phyloP scores from a whole-genome alignment of 768 basidiomycete genomes.

The Pleurotus pulmonarius region DNA sequence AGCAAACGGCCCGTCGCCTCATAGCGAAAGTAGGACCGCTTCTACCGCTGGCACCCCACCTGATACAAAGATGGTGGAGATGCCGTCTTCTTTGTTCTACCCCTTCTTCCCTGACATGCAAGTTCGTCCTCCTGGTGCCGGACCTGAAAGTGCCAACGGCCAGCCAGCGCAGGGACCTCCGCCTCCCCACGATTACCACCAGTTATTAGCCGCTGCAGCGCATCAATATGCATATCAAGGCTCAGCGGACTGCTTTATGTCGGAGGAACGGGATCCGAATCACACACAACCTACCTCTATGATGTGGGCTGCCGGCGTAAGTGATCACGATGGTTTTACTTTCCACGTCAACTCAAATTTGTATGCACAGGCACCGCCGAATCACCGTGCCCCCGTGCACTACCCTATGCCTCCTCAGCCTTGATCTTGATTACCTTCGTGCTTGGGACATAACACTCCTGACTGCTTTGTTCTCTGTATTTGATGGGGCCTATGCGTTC shows the following conservation, averaged over 20 bases:
- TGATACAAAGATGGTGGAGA: constrained; percentile 50
- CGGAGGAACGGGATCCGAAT: constrained; percentile 57
- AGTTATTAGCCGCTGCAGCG: constrained; percentile 55
- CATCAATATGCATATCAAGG: constrained; percentile 52
- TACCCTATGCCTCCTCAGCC: constrained; percentile 12
- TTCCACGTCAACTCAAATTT: background rate
- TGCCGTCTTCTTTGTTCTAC: constrained; percentile 70
- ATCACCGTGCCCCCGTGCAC: background rate
- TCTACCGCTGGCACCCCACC: constrained; percentile 31
- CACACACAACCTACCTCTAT: constrained; percentile 19
- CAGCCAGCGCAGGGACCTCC: constrained; percentile 11
- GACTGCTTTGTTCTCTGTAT: background rate
- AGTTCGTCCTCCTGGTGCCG: constrained; percentile 15
- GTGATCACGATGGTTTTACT: constrained; percentile 17
- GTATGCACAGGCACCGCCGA: background rate
- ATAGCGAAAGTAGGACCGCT: constrained; percentile 19
- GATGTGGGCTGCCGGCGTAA: constrained; percentile 42
- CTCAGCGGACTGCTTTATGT: constrained; percentile 61
- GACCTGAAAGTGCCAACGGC: constrained; percentile 7
- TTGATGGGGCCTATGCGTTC: no score
- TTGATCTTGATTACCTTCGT: background rate
- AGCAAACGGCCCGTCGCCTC: constrained; percentile 26
- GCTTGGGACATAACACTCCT: background rate
- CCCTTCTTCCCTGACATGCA: constrained; percentile 66
- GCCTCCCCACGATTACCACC: constrained; percentile 40